Percentiles rank a stretch among this genome's conserved stretches.
phyloP scores from a whole-genome alignment of 2,329 filamentous ascomycete species.

The Macrophomina phaseolina region DNA sequence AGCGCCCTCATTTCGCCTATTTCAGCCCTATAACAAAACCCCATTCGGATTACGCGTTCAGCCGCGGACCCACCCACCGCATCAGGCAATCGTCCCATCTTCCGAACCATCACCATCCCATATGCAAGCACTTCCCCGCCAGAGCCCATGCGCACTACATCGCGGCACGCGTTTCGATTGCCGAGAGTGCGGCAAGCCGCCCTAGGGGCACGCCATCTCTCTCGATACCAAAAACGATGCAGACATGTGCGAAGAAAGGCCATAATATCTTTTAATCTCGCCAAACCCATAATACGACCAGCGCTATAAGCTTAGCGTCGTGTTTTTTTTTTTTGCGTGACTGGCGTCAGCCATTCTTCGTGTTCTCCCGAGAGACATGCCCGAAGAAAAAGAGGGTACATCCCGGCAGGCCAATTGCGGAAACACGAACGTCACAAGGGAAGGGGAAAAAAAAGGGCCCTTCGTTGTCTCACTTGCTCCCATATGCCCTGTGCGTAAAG shows the following conservation, averaged over 20 bases:
- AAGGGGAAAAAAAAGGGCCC: background rate
- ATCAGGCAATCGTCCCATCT: background rate
- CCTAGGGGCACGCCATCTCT: no score
- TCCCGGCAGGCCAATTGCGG: background rate
- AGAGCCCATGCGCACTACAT: background rate
- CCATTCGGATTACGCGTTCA: slow-evolving; percentile 14
- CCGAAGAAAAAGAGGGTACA: background rate
- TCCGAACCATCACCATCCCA: background rate
- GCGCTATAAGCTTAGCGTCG: slow-evolving; percentile 5
- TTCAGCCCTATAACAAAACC: slow-evolving; percentile 15
- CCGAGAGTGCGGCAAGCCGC: background rate
- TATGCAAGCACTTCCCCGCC: background rate
- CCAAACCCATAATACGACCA: slow-evolving; percentile 10
- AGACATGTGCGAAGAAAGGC: background rate
- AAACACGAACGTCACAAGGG: background rate
- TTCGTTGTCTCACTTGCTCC: no score
- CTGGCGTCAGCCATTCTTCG: background rate
- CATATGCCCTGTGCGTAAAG: background rate
- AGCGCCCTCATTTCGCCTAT: slow-evolving; percentile 21
- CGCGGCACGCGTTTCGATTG: background rate
- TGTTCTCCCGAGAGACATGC: background rate
- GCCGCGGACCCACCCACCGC: background rate
- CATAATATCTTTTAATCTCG: background rate
- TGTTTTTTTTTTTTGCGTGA: background rate
- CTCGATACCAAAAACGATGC: background rate